Evolutionary conservation across 2,329 filamentous ascomycete species (phyloP).

Genomic region (Hypoxylon sp.): DNA sequence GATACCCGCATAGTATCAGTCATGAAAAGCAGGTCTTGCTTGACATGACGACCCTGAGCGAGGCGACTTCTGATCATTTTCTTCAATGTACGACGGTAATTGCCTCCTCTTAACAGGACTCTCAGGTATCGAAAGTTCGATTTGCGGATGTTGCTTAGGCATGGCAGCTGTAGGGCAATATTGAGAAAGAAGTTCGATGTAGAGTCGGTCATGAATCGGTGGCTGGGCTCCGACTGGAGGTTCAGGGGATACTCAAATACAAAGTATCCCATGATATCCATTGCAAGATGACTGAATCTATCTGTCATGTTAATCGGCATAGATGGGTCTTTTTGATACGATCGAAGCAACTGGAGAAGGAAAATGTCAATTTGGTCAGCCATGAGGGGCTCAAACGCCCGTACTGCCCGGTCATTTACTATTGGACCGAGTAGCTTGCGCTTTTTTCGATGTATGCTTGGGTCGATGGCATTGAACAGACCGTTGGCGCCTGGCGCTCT

Average conservation of each 20-base stretch:
- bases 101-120: not conserved
- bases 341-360: not conserved
- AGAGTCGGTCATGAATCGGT: not conserved
- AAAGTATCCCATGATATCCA: slow-evolving; percentile 23
- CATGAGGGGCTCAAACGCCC: not conserved
- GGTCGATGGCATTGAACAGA: slow-evolving; percentile 27
- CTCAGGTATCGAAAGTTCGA: not conserved
- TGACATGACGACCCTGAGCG: not conserved
- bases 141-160: not conserved
- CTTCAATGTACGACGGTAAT: not conserved
- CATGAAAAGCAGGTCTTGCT: slow-evolving; percentile 3
- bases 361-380: not conserved
- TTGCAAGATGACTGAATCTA: slow-evolving; percentile 6
- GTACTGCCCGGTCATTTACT: slow-evolving; percentile 8
- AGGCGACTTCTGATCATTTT: not conserved
- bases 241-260: slow-evolving; percentile 17
- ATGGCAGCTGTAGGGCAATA: not conserved
- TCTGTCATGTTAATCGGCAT: not conserved
- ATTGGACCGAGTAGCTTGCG: not conserved
- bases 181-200: not conserved
- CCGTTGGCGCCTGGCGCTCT: slow-evolving; percentile 6
- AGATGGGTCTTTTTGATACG: not conserved
- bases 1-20: not conserved
- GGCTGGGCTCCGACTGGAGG: not conserved
- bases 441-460: slow-evolving; percentile 17